Conservation (phyloP, 2,329 filamentous ascomycete species). For the Penicillium sp. region DNA sequence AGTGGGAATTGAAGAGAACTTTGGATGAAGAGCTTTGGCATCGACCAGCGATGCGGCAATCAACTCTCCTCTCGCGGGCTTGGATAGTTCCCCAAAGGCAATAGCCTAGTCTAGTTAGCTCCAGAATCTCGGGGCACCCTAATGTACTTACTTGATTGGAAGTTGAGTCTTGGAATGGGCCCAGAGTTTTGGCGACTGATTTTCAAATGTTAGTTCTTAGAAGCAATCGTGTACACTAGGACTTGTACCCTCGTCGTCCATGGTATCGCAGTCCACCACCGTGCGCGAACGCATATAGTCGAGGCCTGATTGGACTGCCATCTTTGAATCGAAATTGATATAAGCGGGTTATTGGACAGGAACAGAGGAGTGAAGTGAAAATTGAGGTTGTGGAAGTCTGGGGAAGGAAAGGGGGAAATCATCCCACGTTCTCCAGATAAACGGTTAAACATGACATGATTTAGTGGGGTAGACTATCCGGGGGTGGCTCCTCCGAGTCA, state of each 20-base stretch:
- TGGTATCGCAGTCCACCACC: conserved; percentile 56
- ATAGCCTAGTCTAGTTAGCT: conserved; percentile 43
- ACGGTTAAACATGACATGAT: neutral
- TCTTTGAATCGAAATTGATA: conserved; percentile 10
- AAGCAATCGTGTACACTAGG: neutral
- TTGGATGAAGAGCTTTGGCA: conserved; percentile 40
- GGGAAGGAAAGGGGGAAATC: neutral
- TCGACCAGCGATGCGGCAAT: conserved; percentile 22
- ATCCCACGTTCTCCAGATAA: conserved; percentile 2
- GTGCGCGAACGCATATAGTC: conserved; percentile 48
- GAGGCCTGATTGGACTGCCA: conserved; percentile 32
- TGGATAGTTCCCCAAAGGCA: conserved; percentile 51
- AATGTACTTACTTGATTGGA: conserved; percentile 52
- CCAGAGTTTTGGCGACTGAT: conserved; percentile 49
- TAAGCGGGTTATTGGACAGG: neutral
- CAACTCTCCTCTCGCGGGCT: conserved; percentile 38
- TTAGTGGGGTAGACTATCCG: neutral
- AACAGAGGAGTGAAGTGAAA: too few species aligned
- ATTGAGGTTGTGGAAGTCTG: neutral
- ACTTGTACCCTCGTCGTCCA: conserved; percentile 49
- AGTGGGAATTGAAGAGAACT: conserved; percentile 39
- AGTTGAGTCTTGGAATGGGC: conserved; percentile 56
- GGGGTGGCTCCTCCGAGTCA: neutral
- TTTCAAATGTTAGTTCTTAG: neutral
- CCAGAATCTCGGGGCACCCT: neutral